Evolutionary conservation across 176 grass and related monocot species (phyloP).

Genomic region (Panicum miliaceum): DNA sequence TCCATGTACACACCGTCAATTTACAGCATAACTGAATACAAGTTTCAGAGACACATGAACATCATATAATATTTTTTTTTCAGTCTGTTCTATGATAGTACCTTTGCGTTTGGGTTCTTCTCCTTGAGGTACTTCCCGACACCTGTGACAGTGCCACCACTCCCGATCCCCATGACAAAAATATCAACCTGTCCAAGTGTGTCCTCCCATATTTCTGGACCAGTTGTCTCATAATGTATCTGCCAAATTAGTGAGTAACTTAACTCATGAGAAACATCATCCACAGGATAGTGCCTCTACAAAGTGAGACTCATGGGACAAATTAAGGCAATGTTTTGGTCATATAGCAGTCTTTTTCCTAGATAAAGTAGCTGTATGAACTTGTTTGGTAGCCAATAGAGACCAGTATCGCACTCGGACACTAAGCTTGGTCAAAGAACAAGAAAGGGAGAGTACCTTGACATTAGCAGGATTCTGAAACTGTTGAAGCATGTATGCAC

Average conservation of each 20-base stretch:
- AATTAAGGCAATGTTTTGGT: not conserved
- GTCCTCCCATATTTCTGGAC: constrained; percentile 94
- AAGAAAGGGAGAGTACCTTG: constrained; percentile 53
- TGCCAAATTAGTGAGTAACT: constrained; percentile 19
- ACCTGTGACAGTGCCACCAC: constrained; percentile 34
- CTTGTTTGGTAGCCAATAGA: not conserved
- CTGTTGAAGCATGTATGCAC: constrained; percentile 86
- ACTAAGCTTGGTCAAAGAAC: not conserved
- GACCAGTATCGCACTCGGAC: not conserved
- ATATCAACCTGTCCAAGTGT: constrained; percentile 87
- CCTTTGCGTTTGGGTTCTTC: constrained; percentile 57
- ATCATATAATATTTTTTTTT: not conserved
- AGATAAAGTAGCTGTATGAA: not conserved
- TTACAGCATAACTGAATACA: not conserved
- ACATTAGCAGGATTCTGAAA: constrained; percentile 97
- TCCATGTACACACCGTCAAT: not conserved
- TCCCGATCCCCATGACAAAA: constrained; percentile 89
- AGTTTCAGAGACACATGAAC: not conserved
- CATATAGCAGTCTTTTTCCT: not conserved
- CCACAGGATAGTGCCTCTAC: not conserved
- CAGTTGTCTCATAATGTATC: constrained; percentile 84
- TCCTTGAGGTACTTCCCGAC: constrained; percentile 53
- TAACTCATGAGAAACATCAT: not conserved
- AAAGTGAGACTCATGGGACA: not conserved
- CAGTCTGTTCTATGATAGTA: constrained; percentile 1